Base-by-base conservation (phyloP, 495 filamentous ascomycete species). In the Penicillium manginii region DNA sequence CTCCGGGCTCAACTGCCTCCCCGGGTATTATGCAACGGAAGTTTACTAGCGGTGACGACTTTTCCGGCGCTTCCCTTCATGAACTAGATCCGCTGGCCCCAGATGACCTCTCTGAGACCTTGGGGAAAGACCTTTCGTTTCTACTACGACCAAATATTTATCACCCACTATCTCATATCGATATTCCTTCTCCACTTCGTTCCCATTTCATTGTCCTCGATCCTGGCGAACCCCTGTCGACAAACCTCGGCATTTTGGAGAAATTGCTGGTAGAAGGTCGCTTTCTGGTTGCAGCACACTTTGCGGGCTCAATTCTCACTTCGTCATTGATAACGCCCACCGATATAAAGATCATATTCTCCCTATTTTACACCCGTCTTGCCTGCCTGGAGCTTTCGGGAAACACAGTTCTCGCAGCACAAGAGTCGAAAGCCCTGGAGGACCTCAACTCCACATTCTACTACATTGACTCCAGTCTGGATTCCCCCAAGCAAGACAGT, bases 401-500 rank as follows among this genome's bases (percentile, higher is more conserved):
- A 51, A 84, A 90, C 66, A 84, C 84, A 22, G 67, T 84, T 10
- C 78, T 96, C 26, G 94, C 94, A 3, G 89, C 90, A 0, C 88
- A 93, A 64, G 94, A 98, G 72, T 88, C 88, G 8, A 92, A 91
- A 65, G 83, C 84, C 1, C 80, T 98, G 11, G 88, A 91, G 60
- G 94, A 97, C 68, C 75, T 96, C 31, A 88, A 85, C 61, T 84
- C 84, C 9, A 70, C 81, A 40, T 82, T 83, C 57, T 93, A 92
- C 73, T 91, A 89, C 68, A 84, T 78, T 14, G 75, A 75, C 12
- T 49, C 66, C 8, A 57, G 58, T 10, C 32, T 63, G 5, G 61
- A 68, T 26, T 29, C 55, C 1, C 42, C 69, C 6, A 62, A 71
- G 19, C 12, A 53, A 10, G 56, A 62, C 80, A 59, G 73, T 74